Percentiles rank a stretch among this genome's conserved stretches.
These are phyloP conservation scores for Pythium rishiriense DNA, from an alignment of 352 stramenopile species.

Conservation along the genomic window DNA sequence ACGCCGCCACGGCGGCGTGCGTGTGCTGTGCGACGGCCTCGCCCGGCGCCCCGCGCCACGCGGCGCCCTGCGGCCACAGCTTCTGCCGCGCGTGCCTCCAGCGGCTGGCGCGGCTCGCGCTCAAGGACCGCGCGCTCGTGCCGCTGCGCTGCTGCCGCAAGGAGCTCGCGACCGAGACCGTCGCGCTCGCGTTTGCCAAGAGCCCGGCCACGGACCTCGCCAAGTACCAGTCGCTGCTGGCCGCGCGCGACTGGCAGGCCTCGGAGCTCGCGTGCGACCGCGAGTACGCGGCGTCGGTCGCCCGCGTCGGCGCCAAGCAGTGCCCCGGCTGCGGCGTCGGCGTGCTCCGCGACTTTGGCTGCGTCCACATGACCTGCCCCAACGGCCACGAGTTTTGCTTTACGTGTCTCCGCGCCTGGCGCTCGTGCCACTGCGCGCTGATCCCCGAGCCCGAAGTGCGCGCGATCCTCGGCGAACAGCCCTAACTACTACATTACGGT, in stretches of 20 bases:
- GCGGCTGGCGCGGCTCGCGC: constrained; percentile 58
- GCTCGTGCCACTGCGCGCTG: constrained; percentile 51
- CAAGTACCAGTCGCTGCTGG: constrained; percentile 48
- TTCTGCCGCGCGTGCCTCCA: constrained; percentile 61
- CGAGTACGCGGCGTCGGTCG: constrained; percentile 57
- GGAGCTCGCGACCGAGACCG: constrained; percentile 64
- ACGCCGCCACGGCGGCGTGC: constrained; percentile 33
- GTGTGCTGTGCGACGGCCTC: constrained; percentile 40
- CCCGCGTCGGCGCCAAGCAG: constrained; percentile 55
- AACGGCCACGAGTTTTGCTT: constrained; percentile 81
- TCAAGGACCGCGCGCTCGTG: constrained; percentile 57
- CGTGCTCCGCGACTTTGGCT: constrained; percentile 71
- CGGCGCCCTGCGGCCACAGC: constrained; percentile 56
- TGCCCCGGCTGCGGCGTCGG: constrained; percentile 75
- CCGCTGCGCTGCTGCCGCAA: constrained; percentile 73
- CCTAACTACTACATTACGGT: too few relatives aligned
- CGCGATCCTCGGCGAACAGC: constrained; percentile 52
- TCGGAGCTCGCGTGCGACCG: constrained; percentile 61
- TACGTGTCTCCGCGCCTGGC: constrained; percentile 57
- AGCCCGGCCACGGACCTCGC: constrained; percentile 29
- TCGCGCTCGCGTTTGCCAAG: constrained; percentile 38
- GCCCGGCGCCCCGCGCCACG: constrained; percentile 22
- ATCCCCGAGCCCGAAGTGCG: constrained; percentile 58
- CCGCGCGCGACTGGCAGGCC: constrained; percentile 54
- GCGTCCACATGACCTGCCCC: constrained; percentile 75